Conservation (phyloP, 2,329 filamentous ascomycete genomes). For the Gnomoniopsis sp. region DNA sequence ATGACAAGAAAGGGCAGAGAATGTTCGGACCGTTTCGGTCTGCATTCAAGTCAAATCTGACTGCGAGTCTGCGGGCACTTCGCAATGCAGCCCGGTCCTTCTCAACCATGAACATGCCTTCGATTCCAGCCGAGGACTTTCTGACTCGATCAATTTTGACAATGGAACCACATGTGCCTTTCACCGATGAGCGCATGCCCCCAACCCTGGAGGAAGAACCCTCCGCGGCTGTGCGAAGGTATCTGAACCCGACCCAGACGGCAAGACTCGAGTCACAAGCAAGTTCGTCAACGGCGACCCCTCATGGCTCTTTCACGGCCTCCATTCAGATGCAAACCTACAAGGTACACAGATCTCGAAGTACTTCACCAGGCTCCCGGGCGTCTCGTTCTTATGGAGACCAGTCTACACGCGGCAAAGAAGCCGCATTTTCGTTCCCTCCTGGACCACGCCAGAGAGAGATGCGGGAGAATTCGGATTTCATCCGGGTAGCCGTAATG, state of each 20-base stretch:
- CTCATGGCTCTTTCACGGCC: slow-evolving; percentile 49
- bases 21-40: slow-evolving; percentile 47
- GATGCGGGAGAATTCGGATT: slow-evolving; percentile 67
- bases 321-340: slow-evolving; percentile 73
- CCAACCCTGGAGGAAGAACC: slow-evolving; percentile 61
- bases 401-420: slow-evolving; percentile 26
- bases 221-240: slow-evolving; percentile 63
- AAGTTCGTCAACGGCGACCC: slow-evolving; percentile 18
- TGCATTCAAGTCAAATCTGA: slow-evolving; percentile 67
- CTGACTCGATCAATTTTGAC: slow-evolving; percentile 65
- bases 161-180: slow-evolving; percentile 63
- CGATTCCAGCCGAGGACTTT: slow-evolving; percentile 64
- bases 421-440: slow-evolving; percentile 31
- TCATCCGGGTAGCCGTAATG: slow-evolving; percentile 68
- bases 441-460: slow-evolving; percentile 59
- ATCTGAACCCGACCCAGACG: slow-evolving; percentile 61
- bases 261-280: slow-evolving; percentile 40
- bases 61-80: slow-evolving; percentile 62
- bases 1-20: slow-evolving; percentile 25
- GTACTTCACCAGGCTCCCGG: slow-evolving; percentile 26
- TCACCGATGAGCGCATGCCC: slow-evolving; percentile 64
- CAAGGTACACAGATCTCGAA: slow-evolving; percentile 52
- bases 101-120: slow-evolving; percentile 59
- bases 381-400: slow-evolving; percentile 11
- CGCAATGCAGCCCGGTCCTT: slow-evolving; percentile 63